These are phyloP conservation scores for Leucocoprinus leucothites DNA, from an alignment of 768 basidiomycete genomes.

Conservation along the genomic window DNA sequence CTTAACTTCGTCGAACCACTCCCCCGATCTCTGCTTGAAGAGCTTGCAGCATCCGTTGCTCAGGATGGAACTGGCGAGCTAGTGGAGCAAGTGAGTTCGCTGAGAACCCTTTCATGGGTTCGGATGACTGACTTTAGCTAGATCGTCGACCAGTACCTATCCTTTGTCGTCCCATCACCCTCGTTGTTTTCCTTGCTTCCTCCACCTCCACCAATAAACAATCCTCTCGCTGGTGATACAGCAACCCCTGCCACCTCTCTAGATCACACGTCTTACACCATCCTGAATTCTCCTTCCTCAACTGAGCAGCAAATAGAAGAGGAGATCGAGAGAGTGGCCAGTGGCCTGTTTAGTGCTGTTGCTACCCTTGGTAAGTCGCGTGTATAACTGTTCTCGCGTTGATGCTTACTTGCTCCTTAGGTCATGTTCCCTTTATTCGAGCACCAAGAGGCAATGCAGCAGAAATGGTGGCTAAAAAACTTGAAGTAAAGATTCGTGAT, in stretches of 20 bases:
- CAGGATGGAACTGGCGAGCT: conserved; percentile 79
- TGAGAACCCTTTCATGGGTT: conserved; percentile 1
- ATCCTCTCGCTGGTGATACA: conserved; percentile 31
- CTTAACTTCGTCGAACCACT: conserved; percentile 95
- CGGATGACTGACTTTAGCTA: conserved; percentile 26
- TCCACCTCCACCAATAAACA: conserved; percentile 28
- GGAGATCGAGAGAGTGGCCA: conserved; percentile 89
- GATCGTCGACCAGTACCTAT: conserved; percentile 96
- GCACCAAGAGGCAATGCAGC: conserved; percentile 95
- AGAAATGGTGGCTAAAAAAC: conserved; percentile 97
- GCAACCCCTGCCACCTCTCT: conserved; percentile 29
- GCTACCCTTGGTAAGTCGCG: conserved; percentile 71
- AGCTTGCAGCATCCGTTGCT: conserved; percentile 87
- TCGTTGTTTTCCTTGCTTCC: conserved; percentile 90
- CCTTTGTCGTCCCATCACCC: conserved; percentile 91
- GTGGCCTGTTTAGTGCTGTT: conserved; percentile 87
- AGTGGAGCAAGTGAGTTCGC: conserved; percentile 62
- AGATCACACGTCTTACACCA: conserved; percentile 59
- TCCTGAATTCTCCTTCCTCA: conserved; percentile 89
- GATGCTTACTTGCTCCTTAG: conserved; percentile 33
- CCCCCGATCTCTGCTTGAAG: conserved; percentile 85
- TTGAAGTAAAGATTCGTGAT: conserved; percentile 91
- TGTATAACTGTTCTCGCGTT: neutral
- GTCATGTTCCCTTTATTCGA: conserved; percentile 91
- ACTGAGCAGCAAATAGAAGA: conserved; percentile 89